Evolutionary conservation across 495 filamentous ascomycete species (phyloP).

Genomic region (Penicillium pulvis): DNA sequence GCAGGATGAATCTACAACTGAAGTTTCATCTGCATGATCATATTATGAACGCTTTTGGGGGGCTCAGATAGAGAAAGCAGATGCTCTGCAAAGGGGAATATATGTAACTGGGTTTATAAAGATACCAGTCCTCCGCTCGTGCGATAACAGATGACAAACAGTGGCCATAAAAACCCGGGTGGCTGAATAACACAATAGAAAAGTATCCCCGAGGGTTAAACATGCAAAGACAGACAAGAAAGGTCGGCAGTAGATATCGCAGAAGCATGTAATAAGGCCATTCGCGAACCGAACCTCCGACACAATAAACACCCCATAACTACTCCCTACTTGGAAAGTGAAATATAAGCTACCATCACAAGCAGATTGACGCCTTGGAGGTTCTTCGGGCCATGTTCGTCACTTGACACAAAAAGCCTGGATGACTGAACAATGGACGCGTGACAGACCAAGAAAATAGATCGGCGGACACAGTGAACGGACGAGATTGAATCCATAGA

Average conservation of each 20-base stretch:
- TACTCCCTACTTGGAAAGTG: conserved; percentile 20
- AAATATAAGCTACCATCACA: conserved; percentile 26
- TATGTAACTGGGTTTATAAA: conserved; percentile 4
- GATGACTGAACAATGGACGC: conserved; percentile 7
- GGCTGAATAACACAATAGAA: conserved; percentile 9
- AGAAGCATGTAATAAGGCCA: conserved; percentile 12
- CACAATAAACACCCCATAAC: conserved; percentile 24
- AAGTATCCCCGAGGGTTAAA: not conserved
- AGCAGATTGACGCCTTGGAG: conserved; percentile 20
- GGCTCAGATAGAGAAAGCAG: not conserved
- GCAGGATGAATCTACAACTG: conserved; percentile 11
- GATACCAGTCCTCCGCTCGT: conserved; percentile 11
- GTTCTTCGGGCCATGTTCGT: conserved; percentile 14
- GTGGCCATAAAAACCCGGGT: not conserved
- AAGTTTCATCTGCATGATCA: conserved; percentile 6
- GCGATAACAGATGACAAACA: conserved; percentile 6
- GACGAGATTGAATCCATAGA: conserved; percentile 19
- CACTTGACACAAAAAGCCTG: conserved; percentile 12
- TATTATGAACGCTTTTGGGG: not conserved
- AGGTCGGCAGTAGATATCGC: conserved; percentile 17
- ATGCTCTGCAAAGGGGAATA: not conserved
- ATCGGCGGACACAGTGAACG: conserved; percentile 18
- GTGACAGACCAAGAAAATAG: conserved; percentile 22
- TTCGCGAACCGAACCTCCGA: conserved; percentile 26
- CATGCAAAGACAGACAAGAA: conserved; percentile 17